These are phyloP conservation scores for Solanum tacnaense DNA, from an alignment of 257 asterid species.

Conservation along the genomic window DNA sequence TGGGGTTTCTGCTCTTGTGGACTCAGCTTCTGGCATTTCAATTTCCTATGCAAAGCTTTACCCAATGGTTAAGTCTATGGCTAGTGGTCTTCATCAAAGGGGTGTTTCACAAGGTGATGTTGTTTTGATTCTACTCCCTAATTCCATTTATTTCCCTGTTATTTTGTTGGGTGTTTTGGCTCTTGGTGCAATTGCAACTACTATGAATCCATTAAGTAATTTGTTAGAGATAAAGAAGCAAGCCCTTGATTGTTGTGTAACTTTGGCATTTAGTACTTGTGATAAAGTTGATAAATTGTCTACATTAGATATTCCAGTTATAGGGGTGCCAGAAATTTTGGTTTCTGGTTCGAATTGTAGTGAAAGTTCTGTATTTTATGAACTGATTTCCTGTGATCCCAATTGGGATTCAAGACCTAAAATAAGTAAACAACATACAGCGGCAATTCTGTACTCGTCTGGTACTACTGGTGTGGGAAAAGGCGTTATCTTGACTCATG, in stretches of 20 bases:
- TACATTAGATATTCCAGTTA: constrained; percentile 23
- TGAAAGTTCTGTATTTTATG: constrained; percentile 21
- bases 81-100: constrained; percentile 51
- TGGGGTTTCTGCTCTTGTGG: constrained; percentile 49
- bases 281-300: constrained; percentile 28
- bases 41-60: constrained; percentile 36
- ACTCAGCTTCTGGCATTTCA: constrained; percentile 55
- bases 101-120: constrained; percentile 67
- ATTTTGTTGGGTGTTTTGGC: constrained; percentile 52
- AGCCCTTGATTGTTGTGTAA: constrained; percentile 35
- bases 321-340: constrained; percentile 46
- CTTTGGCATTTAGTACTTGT: constrained; percentile 30
- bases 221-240: constrained; percentile 48
- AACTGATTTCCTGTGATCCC: constrained; percentile 47
- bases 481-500: constrained; percentile 59
- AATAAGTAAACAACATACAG: constrained; percentile 48
- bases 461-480: constrained; percentile 68
- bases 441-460: constrained; percentile 70
- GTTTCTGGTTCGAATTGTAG: constrained; percentile 2
- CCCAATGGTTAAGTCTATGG: constrained; percentile 53
- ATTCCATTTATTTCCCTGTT: constrained; percentile 57
- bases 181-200: constrained; percentile 51
- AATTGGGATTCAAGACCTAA: constrained; percentile 41
- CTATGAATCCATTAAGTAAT: constrained; percentile 62
- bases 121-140: constrained; percentile 50